Conservation (phyloP, 108 stramenopile genomes). For the Skeletonema marinoi region DNA sequence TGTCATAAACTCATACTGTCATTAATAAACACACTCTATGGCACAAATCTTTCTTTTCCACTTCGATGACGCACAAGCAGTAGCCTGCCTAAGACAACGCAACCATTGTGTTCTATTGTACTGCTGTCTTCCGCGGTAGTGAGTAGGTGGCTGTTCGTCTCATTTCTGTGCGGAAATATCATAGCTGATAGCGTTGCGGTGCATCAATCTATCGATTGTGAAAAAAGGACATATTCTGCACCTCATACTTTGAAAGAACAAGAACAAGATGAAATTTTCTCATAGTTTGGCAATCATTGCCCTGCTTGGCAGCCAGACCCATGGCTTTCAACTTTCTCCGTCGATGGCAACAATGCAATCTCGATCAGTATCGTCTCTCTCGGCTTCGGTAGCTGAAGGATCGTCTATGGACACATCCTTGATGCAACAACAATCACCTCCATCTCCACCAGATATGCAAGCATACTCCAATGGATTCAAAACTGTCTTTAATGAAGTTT, state of each 20-base stretch:
- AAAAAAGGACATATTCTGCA: neutral
- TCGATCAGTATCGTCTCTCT: slow-evolving; percentile 6
- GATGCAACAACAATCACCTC: neutral
- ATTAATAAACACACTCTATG: no score
- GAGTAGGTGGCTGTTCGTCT: no score
- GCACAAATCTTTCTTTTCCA: no score
- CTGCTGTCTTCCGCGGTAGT: no score
- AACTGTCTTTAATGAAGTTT: slow-evolving; percentile 74
- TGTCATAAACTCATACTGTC: no score
- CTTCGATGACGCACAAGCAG: no score
- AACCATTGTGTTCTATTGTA: no score
- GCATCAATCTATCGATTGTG: no score
- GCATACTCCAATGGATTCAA: slow-evolving; percentile 79
- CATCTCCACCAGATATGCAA: slow-evolving; percentile 56
- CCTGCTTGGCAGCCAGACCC: neutral
- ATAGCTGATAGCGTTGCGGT: no score
- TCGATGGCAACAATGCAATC: neutral
- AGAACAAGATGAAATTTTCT: slow-evolving; percentile 4
- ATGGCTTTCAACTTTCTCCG: slow-evolving; percentile 9
- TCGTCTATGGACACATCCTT: neutral
- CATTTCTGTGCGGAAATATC: no score
- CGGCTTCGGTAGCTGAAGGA: neutral
- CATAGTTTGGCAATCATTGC: neutral
- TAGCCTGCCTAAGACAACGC: no score
- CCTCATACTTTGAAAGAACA: neutral